A percentile compares a stretch with the other conserved stretches of the same genome.
phyloP scores from a whole-genome alignment of 1,284 basidiomycete genomes.

The Ganoderma sp. region DNA sequence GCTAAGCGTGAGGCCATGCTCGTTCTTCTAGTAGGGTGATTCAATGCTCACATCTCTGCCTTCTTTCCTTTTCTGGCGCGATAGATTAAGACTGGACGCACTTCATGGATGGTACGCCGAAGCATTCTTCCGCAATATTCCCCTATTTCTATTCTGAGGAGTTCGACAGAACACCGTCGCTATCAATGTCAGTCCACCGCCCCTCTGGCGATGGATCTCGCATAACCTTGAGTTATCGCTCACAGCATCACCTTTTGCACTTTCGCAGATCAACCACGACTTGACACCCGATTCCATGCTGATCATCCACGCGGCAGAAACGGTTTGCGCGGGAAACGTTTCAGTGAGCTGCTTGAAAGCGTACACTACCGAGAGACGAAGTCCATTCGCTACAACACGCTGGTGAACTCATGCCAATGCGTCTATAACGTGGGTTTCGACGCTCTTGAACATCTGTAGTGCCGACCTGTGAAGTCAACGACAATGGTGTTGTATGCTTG shows the following conservation, averaged over 20 bases:
- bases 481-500: constrained; percentile 57
- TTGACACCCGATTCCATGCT: constrained; percentile 82
- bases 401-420: constrained; percentile 65
- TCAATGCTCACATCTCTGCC: constrained; percentile 17
- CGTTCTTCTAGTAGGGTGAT: constrained; percentile 30
- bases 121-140: too few relatives aligned
- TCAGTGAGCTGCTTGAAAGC: constrained; percentile 72
- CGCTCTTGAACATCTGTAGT: neutral
- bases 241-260: neutral
- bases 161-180: constrained; percentile 67
- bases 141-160: neutral
- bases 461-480: constrained; percentile 50
- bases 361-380: constrained; percentile 74
- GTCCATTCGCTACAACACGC: constrained; percentile 58
- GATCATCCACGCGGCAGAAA: constrained; percentile 69
- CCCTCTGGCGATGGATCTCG: constrained; percentile 11
- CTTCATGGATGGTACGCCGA: constrained; percentile 68
- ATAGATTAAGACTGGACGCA: constrained; percentile 85
- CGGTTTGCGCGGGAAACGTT: constrained; percentile 73
- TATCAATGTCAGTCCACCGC: constrained; percentile 65
- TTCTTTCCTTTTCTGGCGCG: constrained; percentile 46
- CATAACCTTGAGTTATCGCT: constrained; percentile 3
- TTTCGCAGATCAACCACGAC: constrained; percentile 67
- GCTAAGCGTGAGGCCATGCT: constrained; percentile 51
- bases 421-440: constrained; percentile 34